Evolutionary conservation across 768 basidiomycete genomes (phyloP), one percentile per base, ranked within the genome.

Genomic region (Suillus decipiens): DNA sequence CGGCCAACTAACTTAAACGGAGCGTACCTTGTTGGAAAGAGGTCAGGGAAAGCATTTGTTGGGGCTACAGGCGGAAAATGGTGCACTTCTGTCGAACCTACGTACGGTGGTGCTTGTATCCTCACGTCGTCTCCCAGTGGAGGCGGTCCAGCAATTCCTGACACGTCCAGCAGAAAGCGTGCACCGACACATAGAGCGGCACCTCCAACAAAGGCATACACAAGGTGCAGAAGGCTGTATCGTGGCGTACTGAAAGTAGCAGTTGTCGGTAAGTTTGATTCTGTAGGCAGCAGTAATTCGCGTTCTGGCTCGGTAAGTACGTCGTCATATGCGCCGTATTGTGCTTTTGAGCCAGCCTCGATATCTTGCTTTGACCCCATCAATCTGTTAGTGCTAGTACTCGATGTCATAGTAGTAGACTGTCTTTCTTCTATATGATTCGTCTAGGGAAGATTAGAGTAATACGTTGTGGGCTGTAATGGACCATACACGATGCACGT

Each of bases 1-100:
- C 9, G 8, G 11, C 22, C 47, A 28, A 42, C 15, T 3, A 4
- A 28, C 24, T 15, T 36, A 0, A 15, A 61, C 9, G 37, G 37
- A 3, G 22, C 72, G 4, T 34, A 76, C 75, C 86, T 68, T 36
- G 90, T 83, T 5, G 93, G 93, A 73, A 95, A 95, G 33, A 90
- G 67, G 1, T 88, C 84, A 0, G 92, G 89, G 66, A 82, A 82
- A 9, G 78, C 80, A 68, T 94, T 94, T 19, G 90, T 92, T 0
- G 92, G 90, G 7, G 83, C 82, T 0, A 84, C 67, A 0, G 93
- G 92, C 10, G 93, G 93, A 72, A 84, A 93, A 24, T 84, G 72
- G 73, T 93, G 85, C 5, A 83, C 80, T 63, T 83, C 81, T 2
- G 90, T 89, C 1, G 90, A 90, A 15, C 92, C 92, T 22, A 86